These are phyloP conservation scores for Zalaria sp. DNA, from an alignment of 2,329 filamentous ascomycete species.

Conservation along the genomic window DNA sequence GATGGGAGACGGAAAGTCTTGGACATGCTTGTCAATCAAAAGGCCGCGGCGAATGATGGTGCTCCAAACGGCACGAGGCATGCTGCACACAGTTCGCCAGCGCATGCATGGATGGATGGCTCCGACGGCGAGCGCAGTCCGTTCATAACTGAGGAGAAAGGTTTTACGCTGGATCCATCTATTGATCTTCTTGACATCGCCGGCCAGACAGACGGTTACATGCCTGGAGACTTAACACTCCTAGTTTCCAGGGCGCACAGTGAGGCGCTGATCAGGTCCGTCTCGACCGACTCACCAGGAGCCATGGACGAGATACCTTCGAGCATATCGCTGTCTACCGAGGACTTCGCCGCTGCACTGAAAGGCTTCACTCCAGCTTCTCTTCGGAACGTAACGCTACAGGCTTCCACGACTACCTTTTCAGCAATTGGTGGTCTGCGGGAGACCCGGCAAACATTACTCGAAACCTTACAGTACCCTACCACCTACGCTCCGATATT, in stretches of 20 bases:
- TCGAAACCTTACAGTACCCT: slow-evolving; percentile 92
- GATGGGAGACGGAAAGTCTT: slow-evolving; percentile 73
- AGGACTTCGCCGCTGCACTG: slow-evolving; percentile 72
- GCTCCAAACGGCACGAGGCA: slow-evolving; percentile 2
- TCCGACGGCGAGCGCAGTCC: slow-evolving; percentile 39
- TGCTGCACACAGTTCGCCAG: not conserved
- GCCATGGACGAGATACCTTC: slow-evolving; percentile 19
- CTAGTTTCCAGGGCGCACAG: slow-evolving; percentile 79
- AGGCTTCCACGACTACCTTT: slow-evolving; percentile 86
- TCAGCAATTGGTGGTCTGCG: slow-evolving; percentile 79
- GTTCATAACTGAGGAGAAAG: slow-evolving; percentile 30
- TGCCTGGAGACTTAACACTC: slow-evolving; percentile 84
- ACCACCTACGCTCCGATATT: slow-evolving; percentile 98
- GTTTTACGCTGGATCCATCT: slow-evolving; percentile 59
- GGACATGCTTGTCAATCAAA: slow-evolving; percentile 56
- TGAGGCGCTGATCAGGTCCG: slow-evolving; percentile 78
- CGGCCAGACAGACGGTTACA: slow-evolving; percentile 90
- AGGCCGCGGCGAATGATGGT: slow-evolving; percentile 12
- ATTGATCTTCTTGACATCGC: slow-evolving; percentile 89
- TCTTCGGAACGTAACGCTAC: slow-evolving; percentile 82
- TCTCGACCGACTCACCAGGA: slow-evolving; percentile 29
- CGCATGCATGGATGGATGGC: slow-evolving; percentile 56
- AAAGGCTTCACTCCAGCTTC: slow-evolving; percentile 92
- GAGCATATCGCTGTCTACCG: slow-evolving; percentile 51
- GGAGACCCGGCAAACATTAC: slow-evolving; percentile 74